phyloP scores from a whole-genome alignment of 208 protist genomes.

The Trypanosoma cruzi region DNA sequence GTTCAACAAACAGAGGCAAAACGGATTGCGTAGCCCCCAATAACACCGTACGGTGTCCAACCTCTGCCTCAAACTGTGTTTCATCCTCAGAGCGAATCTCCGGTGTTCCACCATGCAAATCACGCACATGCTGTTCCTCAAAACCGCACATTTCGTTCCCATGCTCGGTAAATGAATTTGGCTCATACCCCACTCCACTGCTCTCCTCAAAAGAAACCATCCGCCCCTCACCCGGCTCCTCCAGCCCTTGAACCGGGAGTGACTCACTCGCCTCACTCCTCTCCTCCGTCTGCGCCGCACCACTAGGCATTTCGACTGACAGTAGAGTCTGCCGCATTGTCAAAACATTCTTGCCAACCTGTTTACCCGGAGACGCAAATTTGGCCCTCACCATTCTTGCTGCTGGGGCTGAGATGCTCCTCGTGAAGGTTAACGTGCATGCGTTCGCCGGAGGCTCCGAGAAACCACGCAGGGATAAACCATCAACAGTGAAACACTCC shows the following conservation, averaged over 20 bases:
- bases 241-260: background rate
- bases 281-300: background rate
- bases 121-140: background rate
- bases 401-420: background rate
- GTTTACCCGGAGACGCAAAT: background rate
- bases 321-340: background rate
- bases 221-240: background rate
- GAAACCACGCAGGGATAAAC: background rate
- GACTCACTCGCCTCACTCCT: background rate
- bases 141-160: background rate
- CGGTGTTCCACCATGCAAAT: background rate
- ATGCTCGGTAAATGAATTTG: background rate
- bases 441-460: background rate
- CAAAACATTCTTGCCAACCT: background rate
- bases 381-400: background rate
- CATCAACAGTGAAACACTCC: background rate
- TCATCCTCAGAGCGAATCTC: background rate
- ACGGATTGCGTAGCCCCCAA: background rate
- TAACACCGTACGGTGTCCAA: background rate
- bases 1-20: too few species aligned
- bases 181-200: background rate
- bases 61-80: background rate
- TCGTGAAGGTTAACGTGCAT: background rate
- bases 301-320: background rate
- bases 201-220: background rate